Percentiles rank a stretch among this genome's conserved stretches.
phyloP scores from a whole-genome alignment of 2,329 filamentous ascomycete genomes.

The Botryosphaeria dothidea region DNA sequence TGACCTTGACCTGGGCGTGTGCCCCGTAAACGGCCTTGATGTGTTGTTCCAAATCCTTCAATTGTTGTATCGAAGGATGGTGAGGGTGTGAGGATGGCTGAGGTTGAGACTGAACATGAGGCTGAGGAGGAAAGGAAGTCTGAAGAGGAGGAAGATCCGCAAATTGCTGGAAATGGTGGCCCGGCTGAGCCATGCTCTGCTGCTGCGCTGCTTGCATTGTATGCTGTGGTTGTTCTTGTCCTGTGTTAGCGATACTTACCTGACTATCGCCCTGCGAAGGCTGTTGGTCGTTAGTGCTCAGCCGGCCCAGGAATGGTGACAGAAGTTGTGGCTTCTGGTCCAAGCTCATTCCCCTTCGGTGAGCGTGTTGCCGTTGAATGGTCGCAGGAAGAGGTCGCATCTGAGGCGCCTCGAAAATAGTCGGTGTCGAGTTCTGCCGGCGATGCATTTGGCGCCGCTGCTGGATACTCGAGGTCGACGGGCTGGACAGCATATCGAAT shows the following conservation, averaged over 20 bases:
- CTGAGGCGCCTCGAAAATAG: constrained; percentile 73
- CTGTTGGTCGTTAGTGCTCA: constrained; percentile 25
- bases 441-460: constrained; percentile 75
- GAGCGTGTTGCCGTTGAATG: constrained; percentile 56
- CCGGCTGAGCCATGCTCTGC: constrained; percentile 81
- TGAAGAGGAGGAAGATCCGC: constrained; percentile 20
- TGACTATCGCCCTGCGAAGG: constrained; percentile 52
- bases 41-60: constrained; percentile 45
- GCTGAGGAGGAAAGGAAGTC: constrained; percentile 21
- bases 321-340: constrained; percentile 64
- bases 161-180: constrained; percentile 49
- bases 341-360: constrained; percentile 83
- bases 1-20: constrained; percentile 44
- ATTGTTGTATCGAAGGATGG: constrained; percentile 40
- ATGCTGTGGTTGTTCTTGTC: constrained; percentile 66
- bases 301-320: constrained; percentile 42
- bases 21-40: constrained; percentile 46
- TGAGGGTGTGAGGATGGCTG: constrained; percentile 35
- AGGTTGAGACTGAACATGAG: constrained; percentile 28
- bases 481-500: constrained; percentile 73
- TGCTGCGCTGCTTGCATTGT: constrained; percentile 87
- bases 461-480: constrained; percentile 71
- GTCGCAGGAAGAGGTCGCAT: constrained; percentile 63
- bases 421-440: constrained; percentile 84
- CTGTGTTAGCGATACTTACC: constrained; percentile 61